phyloP scores from a whole-genome alignment of 2,329 filamentous ascomycete species.

The Aspergillus sp. region DNA sequence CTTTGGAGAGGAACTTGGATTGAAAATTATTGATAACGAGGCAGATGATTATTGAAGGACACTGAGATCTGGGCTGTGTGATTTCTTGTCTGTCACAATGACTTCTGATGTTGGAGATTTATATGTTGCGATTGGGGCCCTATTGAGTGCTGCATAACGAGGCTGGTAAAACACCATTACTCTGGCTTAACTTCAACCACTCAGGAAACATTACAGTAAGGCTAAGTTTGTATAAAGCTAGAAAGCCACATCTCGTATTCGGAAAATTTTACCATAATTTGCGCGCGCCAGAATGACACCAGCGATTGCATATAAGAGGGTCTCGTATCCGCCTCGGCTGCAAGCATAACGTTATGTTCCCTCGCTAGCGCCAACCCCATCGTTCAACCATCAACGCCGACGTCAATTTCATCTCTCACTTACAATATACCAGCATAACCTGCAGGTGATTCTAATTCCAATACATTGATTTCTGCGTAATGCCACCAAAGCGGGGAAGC shows the following conservation, averaged over 20 bases:
- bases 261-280: not conserved
- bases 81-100: too few species aligned
- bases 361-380: not conserved
- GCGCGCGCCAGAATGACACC: not conserved
- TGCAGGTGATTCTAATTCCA: not conserved
- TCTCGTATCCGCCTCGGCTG: slow-evolving; percentile 2
- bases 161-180: too few species aligned
- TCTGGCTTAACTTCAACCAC: too few species aligned
- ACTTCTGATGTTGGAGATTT: too few species aligned
- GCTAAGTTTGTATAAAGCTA: not conserved
- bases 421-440: not conserved
- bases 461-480: not conserved
- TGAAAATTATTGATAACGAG: too few species aligned
- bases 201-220: not conserved
- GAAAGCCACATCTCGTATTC: not conserved
- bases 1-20: too few species aligned
- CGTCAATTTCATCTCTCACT: not conserved
- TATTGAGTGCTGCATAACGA: too few species aligned
- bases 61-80: too few species aligned
- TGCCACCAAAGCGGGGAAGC: not conserved
- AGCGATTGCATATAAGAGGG: not conserved
- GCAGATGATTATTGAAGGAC: too few species aligned
- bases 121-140: too few species aligned
- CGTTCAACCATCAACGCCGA: not conserved
- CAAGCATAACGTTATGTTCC: slow-evolving; percentile 10